A percentile compares a stretch with the other conserved stretches of the same genome.
These are phyloP conservation scores for Epichloe hybrida DNA, from an alignment of 2,329 filamentous ascomycete genomes.

Conservation along the genomic window DNA sequence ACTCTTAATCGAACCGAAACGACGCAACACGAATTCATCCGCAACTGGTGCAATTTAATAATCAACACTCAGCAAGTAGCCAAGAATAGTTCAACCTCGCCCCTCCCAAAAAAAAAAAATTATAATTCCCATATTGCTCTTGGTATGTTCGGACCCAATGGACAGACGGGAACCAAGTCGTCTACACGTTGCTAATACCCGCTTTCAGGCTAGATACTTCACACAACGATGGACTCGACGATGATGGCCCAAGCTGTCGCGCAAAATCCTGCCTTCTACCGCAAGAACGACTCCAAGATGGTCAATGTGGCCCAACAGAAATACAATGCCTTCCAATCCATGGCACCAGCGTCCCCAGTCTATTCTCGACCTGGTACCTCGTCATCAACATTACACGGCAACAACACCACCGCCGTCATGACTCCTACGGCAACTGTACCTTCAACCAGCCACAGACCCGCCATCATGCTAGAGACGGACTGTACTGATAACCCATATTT, in stretches of 20 bases:
- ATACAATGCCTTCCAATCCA: slow-evolving; percentile 34
- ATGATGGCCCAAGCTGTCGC: slow-evolving; percentile 49
- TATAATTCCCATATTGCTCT: neutral
- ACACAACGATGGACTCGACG: slow-evolving; percentile 46
- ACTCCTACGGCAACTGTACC: slow-evolving; percentile 68
- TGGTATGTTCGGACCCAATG: neutral
- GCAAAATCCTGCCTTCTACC: slow-evolving; percentile 76
- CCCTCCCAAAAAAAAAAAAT: neutral
- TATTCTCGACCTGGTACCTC: slow-evolving; percentile 54
- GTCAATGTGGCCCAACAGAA: slow-evolving; percentile 6
- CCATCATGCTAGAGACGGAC: slow-evolving; percentile 68
- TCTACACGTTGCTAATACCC: neutral
- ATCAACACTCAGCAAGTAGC: neutral
- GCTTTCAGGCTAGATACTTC: neutral
- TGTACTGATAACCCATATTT: slow-evolving; percentile 58
- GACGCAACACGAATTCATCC: slow-evolving; percentile 1
- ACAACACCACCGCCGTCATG: slow-evolving; percentile 46
- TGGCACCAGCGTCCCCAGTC: slow-evolving; percentile 44
- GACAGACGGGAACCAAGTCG: no score
- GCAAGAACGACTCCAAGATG: slow-evolving; percentile 64
- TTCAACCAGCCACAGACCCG: slow-evolving; percentile 60
- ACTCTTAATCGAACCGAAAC: slow-evolving; percentile 8
- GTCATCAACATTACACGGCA: slow-evolving; percentile 37
- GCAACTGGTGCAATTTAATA: slow-evolving; percentile 1
- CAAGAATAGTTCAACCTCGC: neutral